These are phyloP conservation scores for Amyloporia xantha DNA, from an alignment of 768 basidiomycete species.

Conservation along the genomic window DNA sequence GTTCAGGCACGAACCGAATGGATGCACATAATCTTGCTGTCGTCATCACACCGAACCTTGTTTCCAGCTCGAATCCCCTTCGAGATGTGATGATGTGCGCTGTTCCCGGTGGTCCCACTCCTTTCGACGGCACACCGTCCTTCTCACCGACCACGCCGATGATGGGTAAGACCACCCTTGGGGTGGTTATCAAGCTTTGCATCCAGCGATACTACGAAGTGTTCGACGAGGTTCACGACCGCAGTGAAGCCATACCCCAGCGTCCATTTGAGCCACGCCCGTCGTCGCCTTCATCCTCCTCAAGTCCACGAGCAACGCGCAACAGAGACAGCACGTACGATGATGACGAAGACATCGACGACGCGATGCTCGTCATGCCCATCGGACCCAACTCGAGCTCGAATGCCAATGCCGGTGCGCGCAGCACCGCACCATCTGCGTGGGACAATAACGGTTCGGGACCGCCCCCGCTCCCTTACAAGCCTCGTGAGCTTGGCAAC, in stretches of 20 bases:
- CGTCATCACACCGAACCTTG: conserved; percentile 74
- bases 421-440: conserved; percentile 21
- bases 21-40: conserved; percentile 78
- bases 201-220: conserved; percentile 81
- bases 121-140: conserved; percentile 25
- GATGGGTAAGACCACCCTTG: conserved; percentile 59
- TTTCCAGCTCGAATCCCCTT: conserved; percentile 59
- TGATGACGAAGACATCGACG: conserved; percentile 72
- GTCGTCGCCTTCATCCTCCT: conserved; percentile 12
- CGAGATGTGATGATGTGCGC: conserved; percentile 72
- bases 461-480: conserved; percentile 2
- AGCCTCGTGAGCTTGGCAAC: conserved; percentile 1
- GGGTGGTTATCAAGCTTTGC: conserved; percentile 65
- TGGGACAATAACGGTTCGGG: background rate
- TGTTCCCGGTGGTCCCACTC: conserved; percentile 44
- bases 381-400: conserved; percentile 37
- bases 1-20: conserved; percentile 66
- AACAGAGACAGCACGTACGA: conserved; percentile 31
- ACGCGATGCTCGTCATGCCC: conserved; percentile 69
- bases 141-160: conserved; percentile 15
- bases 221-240: conserved; percentile 76
- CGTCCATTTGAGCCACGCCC: conserved; percentile 1
- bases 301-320: conserved; percentile 11
- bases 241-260: conserved; percentile 43
- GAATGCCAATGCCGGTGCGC: conserved; percentile 27